Evolutionary conservation across 116 monocot genomes (phyloP).

Genomic region (Posidonia oceanica): DNA sequence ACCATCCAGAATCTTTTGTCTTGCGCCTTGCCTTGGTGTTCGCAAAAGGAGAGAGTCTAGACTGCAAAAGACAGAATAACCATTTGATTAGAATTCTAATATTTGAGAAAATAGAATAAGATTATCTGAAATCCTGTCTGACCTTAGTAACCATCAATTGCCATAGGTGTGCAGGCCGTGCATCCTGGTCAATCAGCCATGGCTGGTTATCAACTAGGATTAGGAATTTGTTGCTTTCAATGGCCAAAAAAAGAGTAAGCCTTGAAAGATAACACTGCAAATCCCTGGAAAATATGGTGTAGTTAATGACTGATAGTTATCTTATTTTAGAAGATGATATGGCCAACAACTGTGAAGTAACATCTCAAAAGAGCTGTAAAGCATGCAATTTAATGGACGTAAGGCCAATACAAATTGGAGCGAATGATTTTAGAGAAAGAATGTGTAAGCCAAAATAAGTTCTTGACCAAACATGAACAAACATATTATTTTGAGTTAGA

Average conservation of each 20-base stretch:
- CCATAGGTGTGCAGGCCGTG: slow-evolving; percentile 70
- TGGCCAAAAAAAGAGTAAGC: slow-evolving; percentile 59
- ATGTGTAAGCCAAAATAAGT: no score
- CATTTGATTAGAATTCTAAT: neutral
- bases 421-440: no score
- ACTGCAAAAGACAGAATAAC: slow-evolving; percentile 39
- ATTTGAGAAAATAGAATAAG: neutral
- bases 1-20: slow-evolving; percentile 26
- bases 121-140: neutral
- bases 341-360: neutral
- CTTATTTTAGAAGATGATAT: neutral
- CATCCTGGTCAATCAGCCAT: slow-evolving; percentile 65
- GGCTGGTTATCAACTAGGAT: slow-evolving; percentile 88
- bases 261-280: slow-evolving; percentile 89
- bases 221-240: slow-evolving; percentile 67
- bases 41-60: slow-evolving; percentile 93
- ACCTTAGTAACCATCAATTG: slow-evolving; percentile 99
- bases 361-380: slow-evolving; percentile 1
- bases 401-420: no score
- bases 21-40: slow-evolving; percentile 48
- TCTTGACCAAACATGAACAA: no score
- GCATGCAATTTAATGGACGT: slow-evolving; percentile 2
- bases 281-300: slow-evolving; percentile 46
- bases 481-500: no score
- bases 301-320: neutral